These are phyloP conservation scores for Hura crepitans DNA, from an alignment of 441 rosid genomes.

Conservation along the genomic window DNA sequence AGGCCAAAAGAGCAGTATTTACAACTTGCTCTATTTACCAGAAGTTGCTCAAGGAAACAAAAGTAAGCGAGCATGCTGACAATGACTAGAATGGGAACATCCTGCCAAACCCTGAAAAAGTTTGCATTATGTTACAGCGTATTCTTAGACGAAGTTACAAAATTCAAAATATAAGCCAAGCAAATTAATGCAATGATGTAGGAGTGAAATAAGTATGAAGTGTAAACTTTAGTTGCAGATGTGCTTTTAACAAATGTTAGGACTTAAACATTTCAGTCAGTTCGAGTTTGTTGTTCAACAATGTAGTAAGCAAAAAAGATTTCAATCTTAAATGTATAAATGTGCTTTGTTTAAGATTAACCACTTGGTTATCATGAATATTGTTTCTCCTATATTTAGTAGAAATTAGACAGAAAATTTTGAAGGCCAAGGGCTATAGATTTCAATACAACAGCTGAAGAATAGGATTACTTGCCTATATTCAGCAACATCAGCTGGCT, in stretches of 20 bases:
- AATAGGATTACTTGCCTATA: slow-evolving; percentile 44
- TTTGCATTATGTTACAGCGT: slow-evolving; percentile 9
- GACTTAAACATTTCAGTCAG: not conserved
- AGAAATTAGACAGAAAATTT: not conserved
- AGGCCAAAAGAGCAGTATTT: slow-evolving; percentile 18
- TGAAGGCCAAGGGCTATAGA: not conserved
- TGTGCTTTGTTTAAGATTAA: not conserved
- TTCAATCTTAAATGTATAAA: not conserved
- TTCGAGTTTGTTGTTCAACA: not conserved
- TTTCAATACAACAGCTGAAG: not conserved
- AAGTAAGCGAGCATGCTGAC: slow-evolving; percentile 81
- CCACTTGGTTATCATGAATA: not conserved
- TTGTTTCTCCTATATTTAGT: not conserved
- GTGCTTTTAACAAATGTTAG: not conserved
- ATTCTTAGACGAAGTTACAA: not conserved
- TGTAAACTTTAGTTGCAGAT: not conserved
- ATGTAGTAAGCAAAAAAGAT: not conserved
- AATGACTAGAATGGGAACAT: slow-evolving; percentile 64
- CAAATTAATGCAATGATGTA: not conserved
- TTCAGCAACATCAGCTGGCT: slow-evolving; percentile 29
- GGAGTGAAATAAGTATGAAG: not conserved
- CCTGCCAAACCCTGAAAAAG: slow-evolving; percentile 72
- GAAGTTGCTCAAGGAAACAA: slow-evolving; percentile 75
- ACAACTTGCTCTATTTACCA: slow-evolving; percentile 39
- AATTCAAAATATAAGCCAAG: not conserved